Percentiles rank a stretch among this genome's conserved stretches.
Evolutionary conservation across 1,139 yeast species (phyloP).

Genomic region (Hansenula lynferdii): DNA sequence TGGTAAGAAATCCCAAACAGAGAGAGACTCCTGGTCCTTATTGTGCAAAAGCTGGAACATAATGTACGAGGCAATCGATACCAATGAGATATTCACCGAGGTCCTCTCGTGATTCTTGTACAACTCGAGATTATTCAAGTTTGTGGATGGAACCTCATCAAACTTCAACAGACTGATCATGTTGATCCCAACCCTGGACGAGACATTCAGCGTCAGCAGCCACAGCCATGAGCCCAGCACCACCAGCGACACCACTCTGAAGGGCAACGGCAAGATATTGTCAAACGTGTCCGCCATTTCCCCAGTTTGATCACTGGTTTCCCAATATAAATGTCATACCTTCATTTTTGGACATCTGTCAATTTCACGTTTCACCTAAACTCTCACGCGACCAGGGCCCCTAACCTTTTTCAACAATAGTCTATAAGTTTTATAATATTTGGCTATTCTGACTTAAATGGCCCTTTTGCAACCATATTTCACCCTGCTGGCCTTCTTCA

Average conservation of each 20-base stretch:
- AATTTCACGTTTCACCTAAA: too few relatives aligned
- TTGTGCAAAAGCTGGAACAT: constrained; percentile 15
- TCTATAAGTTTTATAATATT: too few relatives aligned
- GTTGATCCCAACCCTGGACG: constrained; percentile 35
- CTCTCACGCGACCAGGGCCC: too few relatives aligned
- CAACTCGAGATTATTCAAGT: constrained; percentile 3
- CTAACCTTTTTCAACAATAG: too few relatives aligned
- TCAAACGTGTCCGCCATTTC: constrained; percentile 10
- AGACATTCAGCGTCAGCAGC: constrained; percentile 36
- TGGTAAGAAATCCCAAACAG: constrained; percentile 27
- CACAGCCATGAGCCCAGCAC: constrained; percentile 28
- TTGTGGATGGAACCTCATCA: constrained; percentile 9
- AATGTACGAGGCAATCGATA: constrained; percentile 25
- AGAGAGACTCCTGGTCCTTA: constrained; percentile 5
- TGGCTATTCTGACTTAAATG: too few relatives aligned
- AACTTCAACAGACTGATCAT: constrained; percentile 33
- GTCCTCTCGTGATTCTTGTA: constrained; percentile 19
- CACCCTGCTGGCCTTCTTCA: too few relatives aligned
- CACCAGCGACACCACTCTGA: constrained; percentile 12
- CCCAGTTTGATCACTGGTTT: too few relatives aligned
- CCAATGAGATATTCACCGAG: constrained; percentile 23
- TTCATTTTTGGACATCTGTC: too few relatives aligned
- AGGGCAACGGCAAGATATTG: constrained; percentile 18
- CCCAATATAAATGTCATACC: too few relatives aligned
- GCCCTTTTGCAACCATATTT: too few relatives aligned